Conservation (phyloP, 73 alveolate species). For the Blepharisma japonicum region DNA sequence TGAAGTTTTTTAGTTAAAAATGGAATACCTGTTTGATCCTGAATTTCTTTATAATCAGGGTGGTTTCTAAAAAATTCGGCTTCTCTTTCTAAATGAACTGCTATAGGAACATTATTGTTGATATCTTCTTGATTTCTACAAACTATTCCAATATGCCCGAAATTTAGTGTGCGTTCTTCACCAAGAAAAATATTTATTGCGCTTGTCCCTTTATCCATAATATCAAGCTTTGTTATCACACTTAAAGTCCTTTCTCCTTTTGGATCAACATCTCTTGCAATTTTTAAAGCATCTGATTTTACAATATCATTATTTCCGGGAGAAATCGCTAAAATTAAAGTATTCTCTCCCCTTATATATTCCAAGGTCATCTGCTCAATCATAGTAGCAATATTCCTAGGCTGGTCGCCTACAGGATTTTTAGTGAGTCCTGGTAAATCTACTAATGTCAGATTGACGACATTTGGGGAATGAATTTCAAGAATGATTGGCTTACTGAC, state of each 20-base stretch:
- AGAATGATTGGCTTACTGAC: constrained; percentile 64
- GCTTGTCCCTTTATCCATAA: constrained; percentile 89
- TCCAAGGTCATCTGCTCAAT: constrained; percentile 64
- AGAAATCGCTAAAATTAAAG: constrained; percentile 90
- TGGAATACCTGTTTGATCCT: constrained; percentile 48
- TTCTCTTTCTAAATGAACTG: constrained; percentile 70
- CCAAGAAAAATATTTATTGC: constrained; percentile 85
- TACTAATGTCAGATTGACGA: constrained; percentile 89
- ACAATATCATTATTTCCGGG: constrained; percentile 93
- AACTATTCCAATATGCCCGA: constrained; percentile 96
- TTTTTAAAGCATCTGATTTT: constrained; percentile 84
- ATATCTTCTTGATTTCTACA: constrained; percentile 82
- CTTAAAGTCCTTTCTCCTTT: constrained; percentile 87
- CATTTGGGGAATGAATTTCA: constrained; percentile 80
- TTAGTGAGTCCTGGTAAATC: constrained; percentile 97
- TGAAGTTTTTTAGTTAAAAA: constrained; percentile 38
- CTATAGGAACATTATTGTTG: constrained; percentile 57
- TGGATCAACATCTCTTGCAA: constrained; percentile 94
- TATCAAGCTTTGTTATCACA: constrained; percentile 90
- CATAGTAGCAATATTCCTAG: constrained; percentile 80
- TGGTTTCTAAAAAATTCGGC: constrained; percentile 56
- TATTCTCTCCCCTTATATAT: constrained; percentile 71
- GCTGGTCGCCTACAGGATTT: constrained; percentile 91
- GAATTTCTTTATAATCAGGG: constrained; percentile 46
- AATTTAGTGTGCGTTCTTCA: constrained; percentile 78